Evolutionary conservation across 2,329 filamentous ascomycete species (phyloP).

Genomic region (Amphichorda felina): DNA sequence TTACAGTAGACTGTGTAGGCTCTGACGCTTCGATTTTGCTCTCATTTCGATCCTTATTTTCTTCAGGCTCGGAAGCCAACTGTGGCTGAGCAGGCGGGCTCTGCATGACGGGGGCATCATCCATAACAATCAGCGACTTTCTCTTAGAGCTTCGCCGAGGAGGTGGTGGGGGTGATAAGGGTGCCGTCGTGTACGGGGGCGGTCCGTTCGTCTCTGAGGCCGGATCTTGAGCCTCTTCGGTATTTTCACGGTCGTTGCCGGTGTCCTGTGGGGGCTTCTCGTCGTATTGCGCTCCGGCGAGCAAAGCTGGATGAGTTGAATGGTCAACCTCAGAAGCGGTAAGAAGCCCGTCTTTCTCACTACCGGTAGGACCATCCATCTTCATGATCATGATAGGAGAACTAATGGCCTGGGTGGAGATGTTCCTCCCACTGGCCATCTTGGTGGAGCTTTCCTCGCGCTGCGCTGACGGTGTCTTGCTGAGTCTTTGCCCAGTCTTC

Average conservation of each 20-base stretch:
- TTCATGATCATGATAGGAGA: not conserved
- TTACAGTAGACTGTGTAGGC: too few relatives aligned
- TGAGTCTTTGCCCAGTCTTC: not conserved
- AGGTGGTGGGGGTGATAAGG: conserved; percentile 12
- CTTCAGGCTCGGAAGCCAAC: too few relatives aligned
- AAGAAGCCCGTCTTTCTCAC: not conserved
- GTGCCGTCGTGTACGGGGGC: conserved; percentile 6
- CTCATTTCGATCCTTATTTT: not conserved
- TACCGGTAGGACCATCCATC: not conserved
- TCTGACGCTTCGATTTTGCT: too few relatives aligned
- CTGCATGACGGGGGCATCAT: not conserved
- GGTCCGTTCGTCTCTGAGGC: not conserved
- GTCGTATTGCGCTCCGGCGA: not conserved
- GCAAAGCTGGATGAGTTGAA: not conserved
- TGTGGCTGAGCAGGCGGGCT: not conserved
- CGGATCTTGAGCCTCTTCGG: not conserved
- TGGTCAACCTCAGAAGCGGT: not conserved
- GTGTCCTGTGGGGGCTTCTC: not conserved
- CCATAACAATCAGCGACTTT: conserved; percentile 3
- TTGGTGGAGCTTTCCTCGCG: not conserved
- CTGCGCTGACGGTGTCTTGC: not conserved
- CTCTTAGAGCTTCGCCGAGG: conserved; percentile 15
- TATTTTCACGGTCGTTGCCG: not conserved
- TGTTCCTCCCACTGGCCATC: not conserved
- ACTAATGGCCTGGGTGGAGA: not conserved